phyloP scores from a whole-genome alignment of 345 rosid species.

The Aethionema arabicum region DNA sequence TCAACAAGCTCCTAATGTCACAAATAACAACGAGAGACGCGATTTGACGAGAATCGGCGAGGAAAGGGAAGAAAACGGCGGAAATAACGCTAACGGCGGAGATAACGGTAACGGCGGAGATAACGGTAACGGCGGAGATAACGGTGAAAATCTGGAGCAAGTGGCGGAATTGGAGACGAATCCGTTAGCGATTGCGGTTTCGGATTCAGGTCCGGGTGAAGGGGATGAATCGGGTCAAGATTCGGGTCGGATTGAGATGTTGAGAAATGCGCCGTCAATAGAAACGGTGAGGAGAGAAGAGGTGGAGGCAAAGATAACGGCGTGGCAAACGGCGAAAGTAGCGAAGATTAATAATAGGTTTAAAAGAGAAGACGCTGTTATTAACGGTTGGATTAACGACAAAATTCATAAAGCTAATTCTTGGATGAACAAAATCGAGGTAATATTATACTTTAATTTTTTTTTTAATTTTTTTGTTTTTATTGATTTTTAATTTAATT shows the following conservation, averaged over 20 bases:
- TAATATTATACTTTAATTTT: slow-evolving; percentile 20
- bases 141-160: slow-evolving; percentile 37
- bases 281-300: slow-evolving; percentile 87
- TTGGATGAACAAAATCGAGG: slow-evolving; percentile 93
- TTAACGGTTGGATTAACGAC: slow-evolving; percentile 80
- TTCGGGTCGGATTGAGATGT: slow-evolving; percentile 26
- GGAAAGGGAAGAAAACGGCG: slow-evolving; percentile 14
- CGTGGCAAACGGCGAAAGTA: slow-evolving; percentile 85
- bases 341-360: slow-evolving; percentile 82
- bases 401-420: slow-evolving; percentile 70
- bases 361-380: slow-evolving; percentile 84
- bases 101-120: background rate
- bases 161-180: slow-evolving; percentile 61
- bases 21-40: slow-evolving; percentile 16
- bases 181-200: slow-evolving; percentile 77
- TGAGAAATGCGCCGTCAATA: slow-evolving; percentile 33
- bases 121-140: background rate
- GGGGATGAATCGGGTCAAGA: slow-evolving; percentile 24
- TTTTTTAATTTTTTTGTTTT: too few relatives aligned
- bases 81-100: background rate
- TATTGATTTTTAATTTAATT: too few relatives aligned
- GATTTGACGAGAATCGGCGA: slow-evolving; percentile 31
- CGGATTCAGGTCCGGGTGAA: slow-evolving; percentile 27
- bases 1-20: slow-evolving; percentile 28
- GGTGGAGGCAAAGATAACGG: slow-evolving; percentile 79